Conservation (phyloP, 2,329 filamentous ascomycete genomes). For the Aspergillus sp. region DNA sequence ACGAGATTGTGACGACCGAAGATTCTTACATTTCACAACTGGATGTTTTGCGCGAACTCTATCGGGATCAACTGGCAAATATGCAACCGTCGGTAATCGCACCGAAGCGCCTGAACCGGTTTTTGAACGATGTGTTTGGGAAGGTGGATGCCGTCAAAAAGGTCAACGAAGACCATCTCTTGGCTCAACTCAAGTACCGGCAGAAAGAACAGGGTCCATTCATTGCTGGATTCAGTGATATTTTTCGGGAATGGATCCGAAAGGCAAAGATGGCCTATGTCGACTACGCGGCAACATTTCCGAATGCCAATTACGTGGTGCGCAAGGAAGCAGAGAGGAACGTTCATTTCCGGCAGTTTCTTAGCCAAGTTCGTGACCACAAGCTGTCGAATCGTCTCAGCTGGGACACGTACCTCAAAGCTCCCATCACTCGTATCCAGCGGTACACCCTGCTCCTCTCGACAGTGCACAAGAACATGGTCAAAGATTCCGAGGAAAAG, state of each 20-base stretch:
- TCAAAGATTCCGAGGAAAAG: slow-evolving; percentile 85
- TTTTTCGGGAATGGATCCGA: slow-evolving; percentile 97
- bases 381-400: slow-evolving; percentile 78
- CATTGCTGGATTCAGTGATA: slow-evolving; percentile 90
- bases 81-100: slow-evolving; percentile 79
- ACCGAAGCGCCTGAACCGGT: slow-evolving; percentile 74
- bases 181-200: slow-evolving; percentile 93
- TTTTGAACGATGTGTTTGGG: slow-evolving; percentile 83
- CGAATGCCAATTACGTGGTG: slow-evolving; percentile 78
- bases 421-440: slow-evolving; percentile 88
- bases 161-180: slow-evolving; percentile 87
- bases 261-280: slow-evolving; percentile 88
- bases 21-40: slow-evolving; percentile 88
- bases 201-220: slow-evolving; percentile 97
- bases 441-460: slow-evolving; percentile 81
- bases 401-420: slow-evolving; percentile 93
- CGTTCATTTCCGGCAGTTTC: slow-evolving; percentile 79
- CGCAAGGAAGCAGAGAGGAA: slow-evolving; percentile 84
- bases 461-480: slow-evolving; percentile 82
- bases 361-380: slow-evolving; percentile 77
- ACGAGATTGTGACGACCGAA: slow-evolving; percentile 93
- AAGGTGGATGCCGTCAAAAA: slow-evolving; percentile 84
- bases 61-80: slow-evolving; percentile 74
- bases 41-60: slow-evolving; percentile 80
- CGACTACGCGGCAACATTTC: slow-evolving; percentile 87